A percentile compares a stretch with the other conserved stretches of the same genome.
Conservation (phyloP, 306 rosid species). For the Ammopiptanthus mongolicus region DNA sequence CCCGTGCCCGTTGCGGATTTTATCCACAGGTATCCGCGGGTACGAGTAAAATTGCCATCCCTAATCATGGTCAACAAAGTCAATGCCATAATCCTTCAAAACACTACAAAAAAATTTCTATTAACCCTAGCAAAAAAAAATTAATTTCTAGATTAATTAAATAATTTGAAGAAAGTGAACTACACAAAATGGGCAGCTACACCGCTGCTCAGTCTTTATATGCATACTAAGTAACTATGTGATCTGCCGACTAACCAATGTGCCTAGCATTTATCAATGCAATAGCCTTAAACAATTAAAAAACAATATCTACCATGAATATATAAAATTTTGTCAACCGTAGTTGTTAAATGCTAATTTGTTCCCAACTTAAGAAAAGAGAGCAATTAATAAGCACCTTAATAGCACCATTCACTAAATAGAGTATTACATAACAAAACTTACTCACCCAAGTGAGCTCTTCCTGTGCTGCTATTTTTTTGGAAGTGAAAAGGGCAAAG, state of each 20-base stretch:
- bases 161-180: not conserved
- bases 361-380: not conserved
- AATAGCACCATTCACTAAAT: not conserved
- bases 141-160: not conserved
- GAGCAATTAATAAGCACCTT: not conserved
- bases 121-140: not conserved
- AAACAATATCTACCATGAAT: not conserved
- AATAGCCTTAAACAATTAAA: slow-evolving; percentile 4
- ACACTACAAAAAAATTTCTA: not conserved
- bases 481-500: slow-evolving; percentile 77
- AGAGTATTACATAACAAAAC: slow-evolving; percentile 19
- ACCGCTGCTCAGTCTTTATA: not conserved
- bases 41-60: too few relatives aligned
- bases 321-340: not conserved
- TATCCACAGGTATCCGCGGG: too few relatives aligned
- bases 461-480: slow-evolving; percentile 69
- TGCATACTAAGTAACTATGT: slow-evolving; percentile 5
- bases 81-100: slow-evolving; percentile 88
- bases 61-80: too few relatives aligned
- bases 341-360: not conserved
- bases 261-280: not conserved
- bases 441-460: slow-evolving; percentile 89
- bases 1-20: too few relatives aligned
- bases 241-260: slow-evolving; percentile 3
- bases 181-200: not conserved